Evolutionary conservation across 768 basidiomycete species (phyloP).

Genomic region (Amanita exitialis): DNA sequence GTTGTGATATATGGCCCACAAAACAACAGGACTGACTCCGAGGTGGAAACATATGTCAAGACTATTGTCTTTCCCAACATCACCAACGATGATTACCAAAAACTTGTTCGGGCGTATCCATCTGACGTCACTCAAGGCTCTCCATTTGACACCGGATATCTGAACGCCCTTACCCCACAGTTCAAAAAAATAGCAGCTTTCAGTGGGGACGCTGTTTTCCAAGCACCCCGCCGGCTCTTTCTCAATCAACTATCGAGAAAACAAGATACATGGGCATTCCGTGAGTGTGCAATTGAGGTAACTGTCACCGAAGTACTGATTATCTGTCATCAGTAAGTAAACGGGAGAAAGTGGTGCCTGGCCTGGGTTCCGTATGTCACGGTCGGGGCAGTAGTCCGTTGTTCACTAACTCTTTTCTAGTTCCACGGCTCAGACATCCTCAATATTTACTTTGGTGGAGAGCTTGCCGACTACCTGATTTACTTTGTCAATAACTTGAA

Average conservation of each 20-base stretch:
- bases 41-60: constrained; percentile 19
- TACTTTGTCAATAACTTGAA: constrained; percentile 27
- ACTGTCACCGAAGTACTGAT: not conserved
- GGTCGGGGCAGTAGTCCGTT: constrained; percentile 4
- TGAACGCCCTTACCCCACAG: constrained; percentile 35
- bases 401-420: constrained; percentile 14
- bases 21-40: constrained; percentile 9
- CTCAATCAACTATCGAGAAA: constrained; percentile 24
- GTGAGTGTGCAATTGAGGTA: constrained; percentile 15
- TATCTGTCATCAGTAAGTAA: constrained; percentile 12
- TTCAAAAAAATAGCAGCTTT: constrained; percentile 42
- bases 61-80: constrained; percentile 18
- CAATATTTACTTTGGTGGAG: constrained; percentile 23
- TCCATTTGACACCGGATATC: constrained; percentile 36
- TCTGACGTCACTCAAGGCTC: constrained; percentile 33
- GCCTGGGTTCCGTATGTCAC: constrained; percentile 12
- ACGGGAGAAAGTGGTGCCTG: constrained; percentile 12
- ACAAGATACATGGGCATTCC: constrained; percentile 28
- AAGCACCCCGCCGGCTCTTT: constrained; percentile 39
- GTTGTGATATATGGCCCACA: not conserved
- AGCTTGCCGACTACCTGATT: constrained; percentile 32
- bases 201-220: constrained; percentile 39
- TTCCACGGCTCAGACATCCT: constrained; percentile 28
- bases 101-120: constrained; percentile 27
- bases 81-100: constrained; percentile 17